phyloP scores from a whole-genome alignment of 495 filamentous ascomycete species.

The Hypoxylon fuscum region DNA sequence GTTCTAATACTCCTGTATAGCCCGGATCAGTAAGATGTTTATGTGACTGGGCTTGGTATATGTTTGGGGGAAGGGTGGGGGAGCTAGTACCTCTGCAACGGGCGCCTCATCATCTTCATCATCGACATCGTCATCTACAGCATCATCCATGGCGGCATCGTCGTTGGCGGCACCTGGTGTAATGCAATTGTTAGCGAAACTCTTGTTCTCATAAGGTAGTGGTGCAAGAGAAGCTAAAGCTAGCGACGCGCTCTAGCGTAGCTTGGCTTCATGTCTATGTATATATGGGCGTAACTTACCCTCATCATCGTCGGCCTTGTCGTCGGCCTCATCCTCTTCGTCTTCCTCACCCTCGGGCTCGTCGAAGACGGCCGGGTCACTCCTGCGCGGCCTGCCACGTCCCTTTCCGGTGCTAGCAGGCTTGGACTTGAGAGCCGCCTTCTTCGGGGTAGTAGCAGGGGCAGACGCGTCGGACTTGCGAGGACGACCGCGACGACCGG shows the following conservation, averaged over 20 bases:
- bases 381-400: constrained; percentile 35
- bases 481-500: constrained; percentile 48
- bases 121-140: constrained; percentile 13
- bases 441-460: constrained; percentile 36
- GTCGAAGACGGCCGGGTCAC: constrained; percentile 9
- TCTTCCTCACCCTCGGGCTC: constrained; percentile 36
- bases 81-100: constrained; percentile 25
- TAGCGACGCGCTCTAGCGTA: not conserved
- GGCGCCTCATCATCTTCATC: not conserved
- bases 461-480: constrained; percentile 37
- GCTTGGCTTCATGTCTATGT: too few species aligned
- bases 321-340: constrained; percentile 22
- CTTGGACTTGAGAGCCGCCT: constrained; percentile 32
- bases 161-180: constrained; percentile 24
- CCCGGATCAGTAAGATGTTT: constrained; percentile 38
- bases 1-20: constrained; percentile 43
- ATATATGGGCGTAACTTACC: constrained; percentile 30
- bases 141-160: constrained; percentile 33
- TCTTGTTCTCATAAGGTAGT: not conserved
- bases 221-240: not conserved
- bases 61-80: not conserved
- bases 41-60: not conserved
- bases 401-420: constrained; percentile 32
- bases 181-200: constrained; percentile 1
- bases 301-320: constrained; percentile 22